phyloP scores from a whole-genome alignment of 371 early-diverging fungal species.

The Haplosporangium sp. region DNA sequence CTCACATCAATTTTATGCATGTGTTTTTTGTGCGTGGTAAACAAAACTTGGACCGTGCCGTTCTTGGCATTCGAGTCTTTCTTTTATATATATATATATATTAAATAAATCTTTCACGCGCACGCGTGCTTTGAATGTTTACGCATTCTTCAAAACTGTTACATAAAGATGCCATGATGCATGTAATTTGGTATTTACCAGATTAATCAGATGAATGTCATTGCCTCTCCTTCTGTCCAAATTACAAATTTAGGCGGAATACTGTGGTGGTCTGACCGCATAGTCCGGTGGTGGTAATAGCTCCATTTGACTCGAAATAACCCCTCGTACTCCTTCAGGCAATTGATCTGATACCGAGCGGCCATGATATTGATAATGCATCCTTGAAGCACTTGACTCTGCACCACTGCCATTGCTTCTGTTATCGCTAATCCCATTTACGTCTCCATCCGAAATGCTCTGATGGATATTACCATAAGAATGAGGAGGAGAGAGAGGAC shows the following conservation, averaged over 20 bases:
- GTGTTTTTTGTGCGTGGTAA: too few species aligned
- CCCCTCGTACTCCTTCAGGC: conserved; percentile 5
- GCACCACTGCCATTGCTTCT: background rate
- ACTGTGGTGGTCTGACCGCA: conserved; percentile 17
- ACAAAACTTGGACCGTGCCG: too few species aligned
- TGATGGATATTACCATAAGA: background rate
- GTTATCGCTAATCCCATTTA: background rate
- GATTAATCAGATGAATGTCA: too few species aligned
- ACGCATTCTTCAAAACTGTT: background rate
- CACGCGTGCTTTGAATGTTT: background rate
- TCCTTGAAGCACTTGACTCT: background rate
- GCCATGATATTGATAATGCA: conserved; percentile 17
- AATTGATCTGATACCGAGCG: conserved; percentile 40
- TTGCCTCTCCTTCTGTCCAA: too few species aligned
- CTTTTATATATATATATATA: too few species aligned
- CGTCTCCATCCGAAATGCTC: background rate
- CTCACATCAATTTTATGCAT: too few species aligned
- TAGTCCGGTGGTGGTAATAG: conserved; percentile 37
- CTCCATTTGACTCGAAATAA: background rate
- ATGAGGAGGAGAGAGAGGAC: background rate
- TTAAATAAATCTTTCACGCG: too few species aligned
- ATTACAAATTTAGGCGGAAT: background rate
- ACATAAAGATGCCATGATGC: too few species aligned
- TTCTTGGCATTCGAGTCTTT: too few species aligned
- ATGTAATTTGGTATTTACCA: too few species aligned